phyloP scores from a whole-genome alignment of 1,139 yeast species.

The Candida labiduridarum region DNA sequence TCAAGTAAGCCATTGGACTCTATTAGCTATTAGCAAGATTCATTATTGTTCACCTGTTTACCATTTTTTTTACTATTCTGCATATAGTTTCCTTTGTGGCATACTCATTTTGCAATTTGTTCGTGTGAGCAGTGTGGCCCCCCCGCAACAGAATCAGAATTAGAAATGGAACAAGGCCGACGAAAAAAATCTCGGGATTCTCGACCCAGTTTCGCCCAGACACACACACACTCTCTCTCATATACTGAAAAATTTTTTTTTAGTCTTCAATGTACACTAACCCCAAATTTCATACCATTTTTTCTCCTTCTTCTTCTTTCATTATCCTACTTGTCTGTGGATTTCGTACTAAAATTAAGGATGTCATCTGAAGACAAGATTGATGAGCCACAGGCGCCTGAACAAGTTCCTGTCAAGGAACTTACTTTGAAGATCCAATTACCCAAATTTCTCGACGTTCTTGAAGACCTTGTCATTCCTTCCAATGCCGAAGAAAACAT shows the following conservation, averaged over 20 bases:
- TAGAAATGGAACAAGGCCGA: neutral
- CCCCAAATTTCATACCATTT: neutral
- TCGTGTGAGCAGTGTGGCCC: neutral
- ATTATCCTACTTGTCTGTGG: neutral
- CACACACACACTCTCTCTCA: neutral
- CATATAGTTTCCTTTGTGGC: too few species aligned
- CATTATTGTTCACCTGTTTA: neutral
- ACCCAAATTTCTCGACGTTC: conserved; percentile 30
- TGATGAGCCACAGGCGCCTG: conserved; percentile 15
- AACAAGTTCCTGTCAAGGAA: conserved; percentile 19
- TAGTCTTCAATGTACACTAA: neutral
- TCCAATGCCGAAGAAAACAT: conserved; percentile 48
- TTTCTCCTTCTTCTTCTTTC: neutral
- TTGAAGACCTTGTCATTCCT: conserved; percentile 17
- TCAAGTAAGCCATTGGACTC: too few species aligned
- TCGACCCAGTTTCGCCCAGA: neutral
- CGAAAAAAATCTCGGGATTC: neutral
- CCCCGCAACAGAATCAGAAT: neutral
- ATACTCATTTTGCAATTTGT: too few species aligned
- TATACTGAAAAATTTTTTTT: conserved; percentile 4
- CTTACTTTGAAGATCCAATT: conserved; percentile 34
- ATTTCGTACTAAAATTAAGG: neutral
- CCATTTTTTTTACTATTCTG: neutral
- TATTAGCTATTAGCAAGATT: too few species aligned
- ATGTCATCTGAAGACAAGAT: conserved; percentile 18